Conservation (phyloP, 495 filamentous ascomycete genomes). For the Talaromyces liani region DNA sequence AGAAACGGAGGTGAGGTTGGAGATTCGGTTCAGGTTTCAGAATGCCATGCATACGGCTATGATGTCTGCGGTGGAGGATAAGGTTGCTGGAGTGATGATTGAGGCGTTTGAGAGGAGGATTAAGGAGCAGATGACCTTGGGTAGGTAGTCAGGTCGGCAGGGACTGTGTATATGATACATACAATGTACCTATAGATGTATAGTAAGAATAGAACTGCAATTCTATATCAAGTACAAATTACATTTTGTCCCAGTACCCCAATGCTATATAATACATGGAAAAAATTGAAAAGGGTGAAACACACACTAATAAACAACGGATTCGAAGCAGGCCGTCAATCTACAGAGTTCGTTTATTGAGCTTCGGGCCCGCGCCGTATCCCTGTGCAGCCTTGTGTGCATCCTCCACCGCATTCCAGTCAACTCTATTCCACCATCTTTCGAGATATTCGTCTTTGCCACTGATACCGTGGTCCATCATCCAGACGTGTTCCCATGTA, state of each 20-base stretch:
- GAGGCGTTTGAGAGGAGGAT: conserved; percentile 85
- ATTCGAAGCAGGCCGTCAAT: neutral
- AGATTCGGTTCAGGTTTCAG: conserved; percentile 71
- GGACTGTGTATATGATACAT: neutral
- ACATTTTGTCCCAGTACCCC: neutral
- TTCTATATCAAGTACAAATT: conserved; percentile 5
- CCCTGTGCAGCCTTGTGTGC: conserved; percentile 1
- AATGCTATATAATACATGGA: conserved; percentile 6
- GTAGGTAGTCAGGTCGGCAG: neutral
- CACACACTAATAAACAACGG: neutral
- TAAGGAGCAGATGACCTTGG: conserved; percentile 43
- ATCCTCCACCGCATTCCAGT: conserved; percentile 69
- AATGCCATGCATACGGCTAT: conserved; percentile 77
- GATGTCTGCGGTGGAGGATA: conserved; percentile 71
- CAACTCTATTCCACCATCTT: conserved; percentile 77
- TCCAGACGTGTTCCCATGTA: conserved; percentile 93
- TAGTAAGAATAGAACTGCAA: conserved; percentile 7
- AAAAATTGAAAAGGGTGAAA: neutral
- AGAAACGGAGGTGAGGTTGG: conserved; percentile 64
- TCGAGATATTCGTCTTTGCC: conserved; percentile 73
- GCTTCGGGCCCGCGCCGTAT: neutral
- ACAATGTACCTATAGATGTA: conserved; percentile 9
- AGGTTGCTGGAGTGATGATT: conserved; percentile 82
- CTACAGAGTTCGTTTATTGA: neutral
- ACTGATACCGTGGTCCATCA: conserved; percentile 73